phyloP scores from a whole-genome alignment of 805 yeast species.

The Cyberlindnera euphorbiiphila region DNA sequence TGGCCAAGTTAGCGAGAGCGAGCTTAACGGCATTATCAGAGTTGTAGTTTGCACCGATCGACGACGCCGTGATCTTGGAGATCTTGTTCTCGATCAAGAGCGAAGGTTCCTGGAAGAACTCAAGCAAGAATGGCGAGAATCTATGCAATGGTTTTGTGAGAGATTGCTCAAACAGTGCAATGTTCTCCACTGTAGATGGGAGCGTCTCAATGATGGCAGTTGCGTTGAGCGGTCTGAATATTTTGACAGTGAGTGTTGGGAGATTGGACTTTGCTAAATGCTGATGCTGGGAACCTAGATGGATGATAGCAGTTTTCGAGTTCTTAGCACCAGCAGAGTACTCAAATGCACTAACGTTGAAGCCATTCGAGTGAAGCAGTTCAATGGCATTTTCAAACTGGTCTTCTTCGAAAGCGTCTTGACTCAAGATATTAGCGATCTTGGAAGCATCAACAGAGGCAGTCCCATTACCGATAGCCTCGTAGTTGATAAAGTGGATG shows the following conservation, averaged over 20 bases:
- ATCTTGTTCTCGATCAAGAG: constrained; percentile 43
- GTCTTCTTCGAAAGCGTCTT: constrained; percentile 24
- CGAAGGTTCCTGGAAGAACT: constrained; percentile 59
- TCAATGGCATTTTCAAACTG: constrained; percentile 33
- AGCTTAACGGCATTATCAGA: constrained; percentile 24
- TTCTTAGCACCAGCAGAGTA: constrained; percentile 39
- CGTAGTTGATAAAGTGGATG: constrained; percentile 60
- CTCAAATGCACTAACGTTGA: constrained; percentile 30
- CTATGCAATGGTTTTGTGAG: constrained; percentile 32
- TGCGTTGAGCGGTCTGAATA: constrained; percentile 54
- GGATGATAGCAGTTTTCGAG: constrained; percentile 49
- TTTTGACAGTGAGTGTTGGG: constrained; percentile 57
- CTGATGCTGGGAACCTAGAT: constrained; percentile 10
- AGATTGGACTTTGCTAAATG: constrained; percentile 5
- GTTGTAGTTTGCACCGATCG: constrained; percentile 33
- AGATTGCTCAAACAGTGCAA: constrained; percentile 64
- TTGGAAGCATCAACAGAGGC: constrained; percentile 16
- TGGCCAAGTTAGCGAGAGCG: constrained; percentile 47
- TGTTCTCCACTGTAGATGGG: constrained; percentile 50
- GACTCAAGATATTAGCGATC: constrained; percentile 14
- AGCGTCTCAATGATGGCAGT: constrained; percentile 34
- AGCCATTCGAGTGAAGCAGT: constrained; percentile 24
- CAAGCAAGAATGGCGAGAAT: constrained; percentile 74
- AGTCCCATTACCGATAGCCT: constrained; percentile 6
- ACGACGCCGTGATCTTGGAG: constrained; percentile 52